phyloP scores from a whole-genome alignment of 2,329 filamentous ascomycete genomes.

The Herpomyces periplanetae region DNA sequence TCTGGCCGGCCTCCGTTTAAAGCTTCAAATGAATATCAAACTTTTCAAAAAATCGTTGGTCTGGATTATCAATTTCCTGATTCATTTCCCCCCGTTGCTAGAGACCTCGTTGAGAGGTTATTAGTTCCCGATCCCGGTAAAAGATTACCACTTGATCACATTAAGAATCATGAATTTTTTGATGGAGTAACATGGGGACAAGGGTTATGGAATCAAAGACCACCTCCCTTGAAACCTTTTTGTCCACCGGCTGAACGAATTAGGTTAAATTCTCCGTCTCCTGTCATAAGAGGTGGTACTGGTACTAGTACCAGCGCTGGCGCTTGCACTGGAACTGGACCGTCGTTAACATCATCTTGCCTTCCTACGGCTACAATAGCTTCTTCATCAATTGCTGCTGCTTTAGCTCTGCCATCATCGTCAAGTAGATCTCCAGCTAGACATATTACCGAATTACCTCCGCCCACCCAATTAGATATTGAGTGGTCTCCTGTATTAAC shows the following conservation, averaged over 20 bases:
- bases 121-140: conserved; percentile 54
- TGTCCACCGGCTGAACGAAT: conserved; percentile 30
- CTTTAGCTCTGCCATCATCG: conserved; percentile 8
- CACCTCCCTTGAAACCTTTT: conserved; percentile 51
- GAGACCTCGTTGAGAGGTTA: conserved; percentile 57
- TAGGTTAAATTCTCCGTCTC: conserved; percentile 9
- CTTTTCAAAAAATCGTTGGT: conserved; percentile 86
- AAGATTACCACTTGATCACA: conserved; percentile 64
- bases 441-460: conserved; percentile 72
- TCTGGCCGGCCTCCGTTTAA: conserved; percentile 95
- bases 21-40: conserved; percentile 70
- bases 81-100: conserved; percentile 49
- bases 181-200: conserved; percentile 51
- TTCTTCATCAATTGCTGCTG: conserved; percentile 6
- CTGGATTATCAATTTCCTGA: conserved; percentile 73
- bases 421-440: conserved; percentile 22
- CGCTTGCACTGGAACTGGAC: conserved; percentile 7
- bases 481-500: conserved; percentile 93
- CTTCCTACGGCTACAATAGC: conserved; percentile 7
- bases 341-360: conserved; percentile 8
- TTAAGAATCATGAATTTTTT: conserved; percentile 87
- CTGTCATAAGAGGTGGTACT: conserved; percentile 2
- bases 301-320: conserved; percentile 5
- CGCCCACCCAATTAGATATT: conserved; percentile 83
- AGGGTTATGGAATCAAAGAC: conserved; percentile 51